These are phyloP conservation scores for Botrytis byssoidea DNA, from an alignment of 2,329 filamentous ascomycete species.

Conservation along the genomic window DNA sequence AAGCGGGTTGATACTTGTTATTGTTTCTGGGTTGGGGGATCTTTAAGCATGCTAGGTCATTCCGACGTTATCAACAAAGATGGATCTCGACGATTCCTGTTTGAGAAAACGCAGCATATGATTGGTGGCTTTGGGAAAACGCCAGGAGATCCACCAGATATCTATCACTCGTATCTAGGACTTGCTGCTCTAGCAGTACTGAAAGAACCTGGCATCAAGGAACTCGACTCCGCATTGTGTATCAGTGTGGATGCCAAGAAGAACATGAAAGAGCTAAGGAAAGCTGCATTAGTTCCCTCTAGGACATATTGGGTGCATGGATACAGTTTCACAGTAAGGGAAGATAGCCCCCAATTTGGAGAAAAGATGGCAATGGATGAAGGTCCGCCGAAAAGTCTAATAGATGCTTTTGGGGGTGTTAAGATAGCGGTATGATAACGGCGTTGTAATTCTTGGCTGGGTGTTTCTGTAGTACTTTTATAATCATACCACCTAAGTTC, in stretches of 20 bases:
- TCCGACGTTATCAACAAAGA: slow-evolving; percentile 55
- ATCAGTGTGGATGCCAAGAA: slow-evolving; percentile 61
- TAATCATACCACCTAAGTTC: slow-evolving; percentile 17
- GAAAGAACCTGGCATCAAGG: slow-evolving; percentile 66
- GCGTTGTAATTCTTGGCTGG: background rate
- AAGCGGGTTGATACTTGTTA: slow-evolving; percentile 96
- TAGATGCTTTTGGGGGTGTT: slow-evolving; percentile 20
- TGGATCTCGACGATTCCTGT: slow-evolving; percentile 72
- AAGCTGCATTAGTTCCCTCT: slow-evolving; percentile 23
- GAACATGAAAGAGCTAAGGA: slow-evolving; percentile 45
- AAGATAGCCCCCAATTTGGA: slow-evolving; percentile 32
- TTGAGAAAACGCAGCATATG: slow-evolving; percentile 81
- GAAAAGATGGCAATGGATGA: slow-evolving; percentile 27
- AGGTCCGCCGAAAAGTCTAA: slow-evolving; percentile 22
- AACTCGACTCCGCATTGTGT: slow-evolving; percentile 73
- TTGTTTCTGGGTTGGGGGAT: slow-evolving; percentile 82
- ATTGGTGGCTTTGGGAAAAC: slow-evolving; percentile 81
- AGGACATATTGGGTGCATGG: slow-evolving; percentile 33
- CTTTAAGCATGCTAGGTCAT: slow-evolving; percentile 58
- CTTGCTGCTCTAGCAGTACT: slow-evolving; percentile 75
- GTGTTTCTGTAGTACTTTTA: background rate
- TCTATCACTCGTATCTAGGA: slow-evolving; percentile 88
- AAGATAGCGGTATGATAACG: slow-evolving; percentile 2
- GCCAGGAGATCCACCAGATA: slow-evolving; percentile 65
- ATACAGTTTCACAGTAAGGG: slow-evolving; percentile 32